Conservation (phyloP, 1,284 basidiomycete species). For the Ceratobasidium sp. region DNA sequence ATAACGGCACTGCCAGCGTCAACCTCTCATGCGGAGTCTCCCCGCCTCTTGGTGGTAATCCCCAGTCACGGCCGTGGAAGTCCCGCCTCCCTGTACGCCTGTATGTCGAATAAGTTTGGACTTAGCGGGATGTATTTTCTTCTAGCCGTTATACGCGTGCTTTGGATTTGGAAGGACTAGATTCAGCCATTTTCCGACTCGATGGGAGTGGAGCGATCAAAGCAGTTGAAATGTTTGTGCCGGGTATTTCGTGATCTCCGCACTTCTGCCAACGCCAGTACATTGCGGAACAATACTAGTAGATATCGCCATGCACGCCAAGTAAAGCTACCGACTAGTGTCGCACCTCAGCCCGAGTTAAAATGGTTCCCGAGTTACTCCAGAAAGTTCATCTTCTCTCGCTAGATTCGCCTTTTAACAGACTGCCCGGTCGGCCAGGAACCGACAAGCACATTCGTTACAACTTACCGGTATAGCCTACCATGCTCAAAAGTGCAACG, state of each 20-base stretch:
- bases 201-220: neutral
- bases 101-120: no score
- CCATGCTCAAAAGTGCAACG: slow-evolving; percentile 19
- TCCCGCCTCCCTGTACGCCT: no score
- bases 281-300: neutral
- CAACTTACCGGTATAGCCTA: neutral
- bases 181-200: neutral
- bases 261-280: neutral
- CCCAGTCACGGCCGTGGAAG: no score
- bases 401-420: neutral
- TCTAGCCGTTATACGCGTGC: no score
- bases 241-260: neutral
- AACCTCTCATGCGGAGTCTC: no score
- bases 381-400: neutral
- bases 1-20: no score
- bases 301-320: neutral
- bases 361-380: neutral
- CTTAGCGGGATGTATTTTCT: no score
- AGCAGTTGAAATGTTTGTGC: neutral
- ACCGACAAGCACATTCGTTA: slow-evolving; percentile 7
- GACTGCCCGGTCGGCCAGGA: slow-evolving; percentile 2
- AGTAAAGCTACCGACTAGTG: neutral
- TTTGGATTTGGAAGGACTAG: no score
- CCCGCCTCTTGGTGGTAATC: no score
- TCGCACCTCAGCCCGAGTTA: neutral